Evolutionary conservation across 805 yeast species (phyloP).

Genomic region (Starmerella bacillaris): DNA sequence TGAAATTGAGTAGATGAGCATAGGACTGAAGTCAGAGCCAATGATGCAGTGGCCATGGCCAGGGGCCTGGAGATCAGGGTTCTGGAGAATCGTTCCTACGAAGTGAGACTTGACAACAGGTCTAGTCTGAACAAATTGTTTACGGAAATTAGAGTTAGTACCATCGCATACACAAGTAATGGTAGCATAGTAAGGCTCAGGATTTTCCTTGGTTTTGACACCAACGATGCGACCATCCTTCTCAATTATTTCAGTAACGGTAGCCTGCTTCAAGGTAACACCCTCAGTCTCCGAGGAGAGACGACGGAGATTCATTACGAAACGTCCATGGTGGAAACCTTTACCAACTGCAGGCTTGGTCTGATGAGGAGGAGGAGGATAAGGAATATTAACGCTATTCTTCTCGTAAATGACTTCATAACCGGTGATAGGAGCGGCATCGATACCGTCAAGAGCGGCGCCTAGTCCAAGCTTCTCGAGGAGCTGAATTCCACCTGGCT

Average conservation of each 20-base stretch:
- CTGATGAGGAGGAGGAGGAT: conserved; percentile 29
- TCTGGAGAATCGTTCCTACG: conserved; percentile 57
- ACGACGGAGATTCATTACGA: conserved; percentile 54
- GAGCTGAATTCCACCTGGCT: conserved; percentile 89
- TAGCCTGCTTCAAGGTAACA: conserved; percentile 66
- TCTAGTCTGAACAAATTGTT: conserved; percentile 41
- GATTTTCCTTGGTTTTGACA: conserved; percentile 31
- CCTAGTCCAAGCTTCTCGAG: conserved; percentile 67
- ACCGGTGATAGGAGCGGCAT: conserved; percentile 61
- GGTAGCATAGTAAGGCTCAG: conserved; percentile 32
- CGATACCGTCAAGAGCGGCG: conserved; percentile 53
- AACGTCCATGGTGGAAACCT: conserved; percentile 85
- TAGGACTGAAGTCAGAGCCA: conserved; percentile 65
- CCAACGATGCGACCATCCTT: conserved; percentile 47
- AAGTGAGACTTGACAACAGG: conserved; percentile 70
- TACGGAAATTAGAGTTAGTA: conserved; percentile 80
- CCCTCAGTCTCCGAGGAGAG: conserved; percentile 55
- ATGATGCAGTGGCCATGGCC: conserved; percentile 79
- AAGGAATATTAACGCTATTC: conserved; percentile 41
- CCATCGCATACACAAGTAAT: conserved; percentile 80
- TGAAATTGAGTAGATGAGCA: conserved; percentile 73
- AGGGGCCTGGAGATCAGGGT: conserved; percentile 59
- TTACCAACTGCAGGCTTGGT: conserved; percentile 39
- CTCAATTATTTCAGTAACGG: conserved; percentile 45
- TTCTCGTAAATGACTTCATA: conserved; percentile 59